phyloP scores from a whole-genome alignment of 306 rosid genomes.

The Citrullus mucosospermus region DNA sequence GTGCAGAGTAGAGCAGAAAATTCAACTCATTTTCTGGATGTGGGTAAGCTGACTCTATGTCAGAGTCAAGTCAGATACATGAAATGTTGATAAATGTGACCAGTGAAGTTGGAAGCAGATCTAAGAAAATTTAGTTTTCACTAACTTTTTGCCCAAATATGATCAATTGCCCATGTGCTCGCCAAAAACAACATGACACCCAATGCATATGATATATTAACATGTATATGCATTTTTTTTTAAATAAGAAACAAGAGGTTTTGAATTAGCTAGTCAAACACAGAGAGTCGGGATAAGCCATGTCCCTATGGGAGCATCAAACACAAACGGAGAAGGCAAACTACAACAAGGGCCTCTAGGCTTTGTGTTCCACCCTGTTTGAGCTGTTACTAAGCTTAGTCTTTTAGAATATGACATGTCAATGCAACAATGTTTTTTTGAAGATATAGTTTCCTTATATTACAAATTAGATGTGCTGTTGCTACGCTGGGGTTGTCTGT shows the following conservation, averaged over 20 bases:
- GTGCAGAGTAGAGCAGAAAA: not conserved
- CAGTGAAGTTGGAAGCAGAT: not conserved
- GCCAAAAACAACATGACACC: not conserved
- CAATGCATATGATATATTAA: not conserved
- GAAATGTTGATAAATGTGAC: not conserved
- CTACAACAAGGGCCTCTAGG: not conserved
- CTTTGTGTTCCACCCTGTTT: not conserved
- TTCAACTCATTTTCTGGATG: not conserved
- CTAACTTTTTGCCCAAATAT: not conserved
- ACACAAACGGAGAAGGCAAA: not conserved
- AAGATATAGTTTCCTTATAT: not conserved
- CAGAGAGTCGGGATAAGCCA: not conserved
- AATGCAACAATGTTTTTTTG: not conserved
- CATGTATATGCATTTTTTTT: not conserved
- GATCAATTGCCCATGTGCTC: not conserved
- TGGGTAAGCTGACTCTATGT: not conserved
- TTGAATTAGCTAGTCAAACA: not conserved
- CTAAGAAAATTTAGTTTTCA: not conserved
- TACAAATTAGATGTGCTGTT: not conserved
- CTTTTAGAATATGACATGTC: not conserved
- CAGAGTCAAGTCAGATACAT: not conserved
- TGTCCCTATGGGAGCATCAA: not conserved
- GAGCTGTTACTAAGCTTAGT: not conserved
- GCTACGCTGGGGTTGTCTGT: not conserved
- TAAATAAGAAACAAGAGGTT: not conserved